Evolutionary conservation across 1,284 basidiomycete genomes (phyloP).

Genomic region (Ganoderma multipileum): DNA sequence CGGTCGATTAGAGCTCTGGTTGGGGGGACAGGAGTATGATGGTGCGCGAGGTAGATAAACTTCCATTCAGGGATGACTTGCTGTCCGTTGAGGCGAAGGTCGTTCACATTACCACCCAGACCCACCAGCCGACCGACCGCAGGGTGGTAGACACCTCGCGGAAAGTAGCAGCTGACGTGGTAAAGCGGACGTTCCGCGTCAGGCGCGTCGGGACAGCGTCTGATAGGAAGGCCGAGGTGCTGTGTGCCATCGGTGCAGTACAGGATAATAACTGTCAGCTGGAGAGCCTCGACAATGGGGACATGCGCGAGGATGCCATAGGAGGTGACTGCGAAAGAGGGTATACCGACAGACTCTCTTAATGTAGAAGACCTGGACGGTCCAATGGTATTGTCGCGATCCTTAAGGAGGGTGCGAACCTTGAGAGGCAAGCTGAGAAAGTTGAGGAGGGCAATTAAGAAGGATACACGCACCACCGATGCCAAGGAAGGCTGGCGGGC

Average conservation of each 20-base stretch:
- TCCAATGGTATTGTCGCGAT: neutral
- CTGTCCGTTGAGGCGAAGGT: neutral
- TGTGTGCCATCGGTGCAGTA: neutral
- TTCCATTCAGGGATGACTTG: neutral
- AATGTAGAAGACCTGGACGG: neutral
- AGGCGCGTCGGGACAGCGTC: neutral
- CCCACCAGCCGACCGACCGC: neutral
- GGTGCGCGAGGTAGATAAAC: neutral
- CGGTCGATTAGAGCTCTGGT: neutral
- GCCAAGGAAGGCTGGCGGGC: neutral
- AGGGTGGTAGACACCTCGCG: neutral
- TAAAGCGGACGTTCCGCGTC: neutral
- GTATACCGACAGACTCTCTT: neutral
- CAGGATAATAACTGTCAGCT: neutral
- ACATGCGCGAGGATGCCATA: neutral
- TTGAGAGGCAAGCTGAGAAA: neutral
- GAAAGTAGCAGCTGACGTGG: neutral
- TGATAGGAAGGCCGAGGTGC: neutral
- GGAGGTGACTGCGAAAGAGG: neutral
- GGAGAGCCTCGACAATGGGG: neutral
- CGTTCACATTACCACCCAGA: neutral
- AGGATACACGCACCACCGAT: neutral
- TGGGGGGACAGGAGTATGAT: neutral
- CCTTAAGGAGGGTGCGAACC: neutral
- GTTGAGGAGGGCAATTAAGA: neutral